Conservation (phyloP, 78 protist species). For the Monocercomonoides exilis region DNA sequence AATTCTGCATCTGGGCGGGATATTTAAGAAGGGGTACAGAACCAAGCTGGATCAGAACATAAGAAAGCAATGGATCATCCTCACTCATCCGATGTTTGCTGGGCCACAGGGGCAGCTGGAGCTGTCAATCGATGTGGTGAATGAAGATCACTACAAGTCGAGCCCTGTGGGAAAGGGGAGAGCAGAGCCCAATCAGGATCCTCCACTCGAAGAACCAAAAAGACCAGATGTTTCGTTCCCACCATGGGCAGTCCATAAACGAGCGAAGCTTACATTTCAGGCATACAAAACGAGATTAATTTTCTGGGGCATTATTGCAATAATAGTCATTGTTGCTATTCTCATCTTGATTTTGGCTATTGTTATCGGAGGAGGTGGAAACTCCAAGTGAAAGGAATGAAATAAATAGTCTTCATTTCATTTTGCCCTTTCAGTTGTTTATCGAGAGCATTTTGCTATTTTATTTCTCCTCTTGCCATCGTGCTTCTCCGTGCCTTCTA, state of each 20-base stretch:
- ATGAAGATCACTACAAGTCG: neutral
- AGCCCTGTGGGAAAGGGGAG: neutral
- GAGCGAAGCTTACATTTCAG: neutral
- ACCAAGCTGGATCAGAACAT: neutral
- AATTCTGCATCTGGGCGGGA: neutral
- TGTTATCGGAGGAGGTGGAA: neutral
- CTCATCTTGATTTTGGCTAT: neutral
- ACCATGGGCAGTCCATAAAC: slow-evolving; percentile 13
- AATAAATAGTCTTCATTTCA: too few relatives aligned
- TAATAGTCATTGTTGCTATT: neutral
- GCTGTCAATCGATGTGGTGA: neutral
- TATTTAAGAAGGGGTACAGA: slow-evolving; percentile 5
- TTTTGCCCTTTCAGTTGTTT: too few relatives aligned
- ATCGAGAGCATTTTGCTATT: too few relatives aligned
- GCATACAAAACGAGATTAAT: neutral
- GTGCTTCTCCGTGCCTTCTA: too few relatives aligned
- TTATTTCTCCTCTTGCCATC: too few relatives aligned
- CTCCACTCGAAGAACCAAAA: slow-evolving; percentile 16
- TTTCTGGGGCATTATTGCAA: neutral
- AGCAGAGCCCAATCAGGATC: slow-evolving; percentile 22
- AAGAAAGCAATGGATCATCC: slow-evolving; percentile 8
- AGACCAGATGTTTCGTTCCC: slow-evolving; percentile 13
- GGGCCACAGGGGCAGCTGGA: neutral
- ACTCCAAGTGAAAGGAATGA: too few relatives aligned
- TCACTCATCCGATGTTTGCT: slow-evolving; percentile 28